Conservation (phyloP, 2,329 filamentous ascomycete species). For the Talaromyces albobiverticillius region DNA sequence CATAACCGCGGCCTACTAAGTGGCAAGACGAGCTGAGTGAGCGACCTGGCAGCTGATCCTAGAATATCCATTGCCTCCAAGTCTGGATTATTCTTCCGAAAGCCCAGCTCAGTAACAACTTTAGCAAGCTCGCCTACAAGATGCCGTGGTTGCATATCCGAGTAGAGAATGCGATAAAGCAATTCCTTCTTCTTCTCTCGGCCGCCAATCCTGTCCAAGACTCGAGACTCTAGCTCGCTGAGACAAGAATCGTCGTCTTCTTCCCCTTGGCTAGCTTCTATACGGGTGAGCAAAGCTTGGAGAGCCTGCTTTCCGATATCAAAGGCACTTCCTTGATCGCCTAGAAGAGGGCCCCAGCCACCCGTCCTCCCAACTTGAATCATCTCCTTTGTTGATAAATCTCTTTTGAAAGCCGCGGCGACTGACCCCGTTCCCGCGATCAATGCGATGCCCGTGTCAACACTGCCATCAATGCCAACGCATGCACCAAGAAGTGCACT, state of each 20-base stretch:
- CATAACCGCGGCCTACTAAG: background rate
- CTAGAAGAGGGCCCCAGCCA: conserved; percentile 1
- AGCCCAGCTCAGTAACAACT: background rate
- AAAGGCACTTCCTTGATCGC: conserved; percentile 3
- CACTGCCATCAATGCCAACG: background rate
- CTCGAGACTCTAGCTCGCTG: background rate
- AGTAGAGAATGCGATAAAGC: background rate
- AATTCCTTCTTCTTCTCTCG: background rate
- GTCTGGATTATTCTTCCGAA: background rate
- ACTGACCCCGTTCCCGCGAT: conserved; percentile 4
- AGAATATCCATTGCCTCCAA: background rate
- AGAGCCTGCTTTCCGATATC: conserved; percentile 5
- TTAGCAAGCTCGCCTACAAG: background rate
- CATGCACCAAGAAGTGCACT: background rate
- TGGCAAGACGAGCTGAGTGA: background rate
- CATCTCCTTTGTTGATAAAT: background rate
- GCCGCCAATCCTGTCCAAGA: background rate
- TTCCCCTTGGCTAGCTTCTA: background rate
- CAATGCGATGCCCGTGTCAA: background rate
- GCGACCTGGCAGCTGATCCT: background rate
- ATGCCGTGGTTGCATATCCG: background rate
- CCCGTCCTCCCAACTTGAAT: background rate
- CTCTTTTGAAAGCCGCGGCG: background rate
- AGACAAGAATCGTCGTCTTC: background rate
- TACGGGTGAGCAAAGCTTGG: background rate